Evolutionary conservation across 129 eudicot species (phyloP).

Genomic region (Artemisia annua): DNA sequence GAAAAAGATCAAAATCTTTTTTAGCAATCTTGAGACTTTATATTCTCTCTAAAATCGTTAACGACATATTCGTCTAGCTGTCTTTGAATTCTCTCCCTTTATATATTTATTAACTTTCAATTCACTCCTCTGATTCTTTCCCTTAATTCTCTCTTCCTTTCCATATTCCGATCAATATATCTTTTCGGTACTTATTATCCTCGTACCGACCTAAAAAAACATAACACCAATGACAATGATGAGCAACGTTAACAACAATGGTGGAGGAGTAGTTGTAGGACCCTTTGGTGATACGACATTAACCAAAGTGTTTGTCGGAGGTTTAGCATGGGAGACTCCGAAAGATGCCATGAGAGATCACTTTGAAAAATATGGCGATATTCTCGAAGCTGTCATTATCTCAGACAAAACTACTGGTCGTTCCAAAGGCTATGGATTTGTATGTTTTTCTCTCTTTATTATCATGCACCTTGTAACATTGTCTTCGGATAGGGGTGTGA

Average conservation of each 20-base stretch:
- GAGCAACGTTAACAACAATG: conserved; percentile 26
- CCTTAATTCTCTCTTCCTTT: conserved; percentile 22
- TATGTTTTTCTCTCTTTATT: conserved; percentile 30
- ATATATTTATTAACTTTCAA: conserved; percentile 23
- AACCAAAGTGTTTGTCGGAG: conserved; percentile 91
- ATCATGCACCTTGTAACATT: not conserved
- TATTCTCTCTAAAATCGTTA: conserved; percentile 8
- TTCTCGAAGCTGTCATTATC: conserved; percentile 87
- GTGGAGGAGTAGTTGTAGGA: conserved; percentile 21
- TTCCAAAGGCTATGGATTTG: conserved; percentile 96
- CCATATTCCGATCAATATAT: conserved; percentile 21
- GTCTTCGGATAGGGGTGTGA: too few species aligned
- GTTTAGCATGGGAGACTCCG: conserved; percentile 93
- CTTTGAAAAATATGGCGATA: conserved; percentile 76
- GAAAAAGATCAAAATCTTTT: too few species aligned
- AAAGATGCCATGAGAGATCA: conserved; percentile 71
- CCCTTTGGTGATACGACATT: conserved; percentile 73
- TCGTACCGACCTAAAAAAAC: not conserved
- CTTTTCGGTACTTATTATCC: not conserved
- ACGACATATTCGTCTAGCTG: conserved; percentile 37
- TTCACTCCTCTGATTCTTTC: conserved; percentile 31
- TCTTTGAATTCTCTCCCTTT: conserved; percentile 25
- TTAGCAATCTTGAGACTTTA: too few species aligned
- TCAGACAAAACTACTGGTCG: conserved; percentile 84
- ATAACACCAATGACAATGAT: conserved; percentile 32